Conservation (phyloP, 2,329 filamentous ascomycete species). For the Karstenula rhodostoma region DNA sequence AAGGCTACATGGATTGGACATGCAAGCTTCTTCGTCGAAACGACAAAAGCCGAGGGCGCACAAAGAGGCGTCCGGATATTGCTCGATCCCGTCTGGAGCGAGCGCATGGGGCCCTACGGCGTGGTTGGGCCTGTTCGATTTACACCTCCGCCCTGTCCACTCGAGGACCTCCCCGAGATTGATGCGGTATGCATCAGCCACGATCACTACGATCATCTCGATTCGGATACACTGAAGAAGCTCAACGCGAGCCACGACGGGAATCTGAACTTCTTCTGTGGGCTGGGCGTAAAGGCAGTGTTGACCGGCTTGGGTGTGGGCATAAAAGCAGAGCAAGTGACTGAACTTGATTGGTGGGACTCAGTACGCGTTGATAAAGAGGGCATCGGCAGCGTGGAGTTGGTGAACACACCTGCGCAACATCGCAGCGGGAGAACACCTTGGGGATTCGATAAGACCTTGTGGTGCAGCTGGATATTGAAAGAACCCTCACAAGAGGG, state of each 20-base stretch:
- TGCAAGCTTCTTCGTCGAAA: constrained; percentile 59
- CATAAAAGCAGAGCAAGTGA: constrained; percentile 51
- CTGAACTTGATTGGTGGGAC: constrained; percentile 62
- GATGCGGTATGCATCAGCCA: constrained; percentile 63
- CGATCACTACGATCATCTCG: constrained; percentile 66
- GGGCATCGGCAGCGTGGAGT: constrained; percentile 47
- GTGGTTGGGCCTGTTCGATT: constrained; percentile 61
- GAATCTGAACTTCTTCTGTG: constrained; percentile 54
- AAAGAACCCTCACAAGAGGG: constrained; percentile 34
- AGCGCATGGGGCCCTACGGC: constrained; percentile 57
- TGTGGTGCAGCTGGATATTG: constrained; percentile 61
- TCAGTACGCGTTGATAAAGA: constrained; percentile 45
- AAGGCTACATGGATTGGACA: constrained; percentile 63
- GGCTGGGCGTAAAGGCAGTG: constrained; percentile 51
- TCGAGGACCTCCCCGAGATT: constrained; percentile 60
- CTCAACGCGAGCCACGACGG: constrained; percentile 50
- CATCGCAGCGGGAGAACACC: constrained; percentile 56
- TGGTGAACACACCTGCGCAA: constrained; percentile 59
- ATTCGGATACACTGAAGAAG: constrained; percentile 54
- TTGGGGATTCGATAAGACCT: constrained; percentile 50
- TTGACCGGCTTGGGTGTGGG: constrained; percentile 48
- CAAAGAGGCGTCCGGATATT: constrained; percentile 56
- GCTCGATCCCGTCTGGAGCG: constrained; percentile 63
- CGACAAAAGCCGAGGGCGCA: constrained; percentile 36
- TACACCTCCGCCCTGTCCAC: constrained; percentile 58